A percentile compares a stretch with the other conserved stretches of the same genome.
Conservation (phyloP, 176 grass and related monocot genomes). For the Oryza officinalis region DNA sequence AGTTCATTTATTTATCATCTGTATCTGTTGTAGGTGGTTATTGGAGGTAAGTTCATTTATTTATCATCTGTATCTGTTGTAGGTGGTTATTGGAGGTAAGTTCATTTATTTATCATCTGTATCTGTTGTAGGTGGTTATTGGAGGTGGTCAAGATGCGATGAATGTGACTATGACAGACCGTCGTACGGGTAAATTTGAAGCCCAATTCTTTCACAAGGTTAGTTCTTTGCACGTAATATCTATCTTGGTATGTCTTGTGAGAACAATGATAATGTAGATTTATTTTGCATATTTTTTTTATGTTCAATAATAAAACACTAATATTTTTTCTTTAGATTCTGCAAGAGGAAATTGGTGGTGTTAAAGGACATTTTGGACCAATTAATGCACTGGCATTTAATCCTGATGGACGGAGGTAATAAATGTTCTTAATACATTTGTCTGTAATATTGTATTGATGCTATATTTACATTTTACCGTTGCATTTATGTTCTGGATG, state of each 20-base stretch:
- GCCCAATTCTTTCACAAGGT: constrained; percentile 91
- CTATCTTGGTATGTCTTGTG: background rate
- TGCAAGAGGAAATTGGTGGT: constrained; percentile 93
- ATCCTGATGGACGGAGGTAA: constrained; percentile 91
- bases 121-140: constrained; percentile 63
- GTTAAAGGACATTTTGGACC: constrained; percentile 97
- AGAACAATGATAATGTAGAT: background rate
- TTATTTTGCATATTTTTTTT: background rate
- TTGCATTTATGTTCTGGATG: background rate
- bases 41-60: too few species aligned
- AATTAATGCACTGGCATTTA: constrained; percentile 83
- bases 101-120: too few species aligned
- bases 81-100: too few species aligned
- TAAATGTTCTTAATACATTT: background rate
- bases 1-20: too few species aligned
- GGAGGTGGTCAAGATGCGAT: constrained; percentile 81
- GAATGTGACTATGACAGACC: constrained; percentile 79
- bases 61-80: too few species aligned
- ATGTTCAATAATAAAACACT: background rate
- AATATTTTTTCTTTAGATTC: constrained; percentile 48
- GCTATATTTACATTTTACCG: background rate
- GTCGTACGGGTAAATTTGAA: constrained; percentile 82
- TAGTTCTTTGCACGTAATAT: background rate
- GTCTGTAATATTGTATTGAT: background rate
- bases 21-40: too few species aligned